phyloP scores from a whole-genome alignment of 2,329 filamentous ascomycete genomes.

The Verruconis gallopava region DNA sequence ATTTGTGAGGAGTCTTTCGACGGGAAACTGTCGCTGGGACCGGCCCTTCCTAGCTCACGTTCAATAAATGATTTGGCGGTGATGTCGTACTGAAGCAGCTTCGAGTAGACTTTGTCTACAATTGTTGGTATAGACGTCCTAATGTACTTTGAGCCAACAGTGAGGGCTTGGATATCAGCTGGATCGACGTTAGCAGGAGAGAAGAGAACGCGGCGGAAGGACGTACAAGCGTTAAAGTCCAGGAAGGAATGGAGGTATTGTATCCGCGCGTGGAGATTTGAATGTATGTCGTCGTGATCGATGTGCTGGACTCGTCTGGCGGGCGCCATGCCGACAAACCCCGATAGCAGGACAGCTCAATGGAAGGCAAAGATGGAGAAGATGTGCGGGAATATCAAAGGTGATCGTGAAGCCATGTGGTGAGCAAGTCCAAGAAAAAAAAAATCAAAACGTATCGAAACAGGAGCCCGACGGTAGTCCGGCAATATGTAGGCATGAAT shows the following conservation, averaged over 20 bases:
- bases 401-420: neutral
- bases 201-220: neutral
- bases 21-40: conserved; percentile 49
- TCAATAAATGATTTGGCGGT: conserved; percentile 64
- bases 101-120: conserved; percentile 75
- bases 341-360: neutral
- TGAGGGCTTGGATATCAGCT: conserved; percentile 62
- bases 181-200: conserved; percentile 8
- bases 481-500: neutral
- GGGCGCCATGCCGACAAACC: conserved; percentile 11
- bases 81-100: conserved; percentile 68
- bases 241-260: conserved; percentile 64
- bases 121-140: conserved; percentile 71
- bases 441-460: neutral
- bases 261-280: conserved; percentile 54
- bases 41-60: conserved; percentile 40
- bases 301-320: conserved; percentile 40
- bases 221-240: conserved; percentile 57
- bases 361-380: neutral
- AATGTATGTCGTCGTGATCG: conserved; percentile 58
- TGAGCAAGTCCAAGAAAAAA: neutral
- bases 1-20: conserved; percentile 63
- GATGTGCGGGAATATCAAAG: conserved; percentile 1
- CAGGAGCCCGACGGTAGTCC: neutral
- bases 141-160: conserved; percentile 60